Percentiles rank a stretch among this genome's conserved stretches.
Evolutionary conservation across 2,329 filamentous ascomycete genomes (phyloP).

Genomic region (Phaeosphaeriaceae sp.): DNA sequence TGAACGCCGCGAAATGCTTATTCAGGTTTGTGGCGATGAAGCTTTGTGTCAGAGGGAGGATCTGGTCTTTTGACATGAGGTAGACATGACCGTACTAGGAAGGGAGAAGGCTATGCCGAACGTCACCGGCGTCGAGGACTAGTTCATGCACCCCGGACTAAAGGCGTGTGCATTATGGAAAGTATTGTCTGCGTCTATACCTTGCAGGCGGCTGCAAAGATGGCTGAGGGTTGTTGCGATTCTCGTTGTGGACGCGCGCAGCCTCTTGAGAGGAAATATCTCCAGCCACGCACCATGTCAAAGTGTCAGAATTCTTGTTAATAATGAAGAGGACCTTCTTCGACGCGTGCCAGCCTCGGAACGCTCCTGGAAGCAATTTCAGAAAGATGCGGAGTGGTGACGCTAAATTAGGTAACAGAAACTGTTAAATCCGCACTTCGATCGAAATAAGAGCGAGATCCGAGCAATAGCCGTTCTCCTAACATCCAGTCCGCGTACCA

Average conservation of each 20-base stretch:
- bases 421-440: conserved; percentile 3
- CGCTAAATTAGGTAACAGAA: conserved; percentile 30
- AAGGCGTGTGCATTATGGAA: conserved; percentile 10
- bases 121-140: conserved; percentile 22
- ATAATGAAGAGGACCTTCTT: not conserved
- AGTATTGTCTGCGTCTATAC: not conserved
- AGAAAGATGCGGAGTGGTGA: conserved; percentile 14
- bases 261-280: not conserved
- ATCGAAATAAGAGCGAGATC: conserved; percentile 12
- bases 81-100: conserved; percentile 18
- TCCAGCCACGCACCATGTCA: not conserved
- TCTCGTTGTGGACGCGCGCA: not conserved
- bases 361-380: not conserved
- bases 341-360: not conserved
- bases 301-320: not conserved
- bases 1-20: not conserved
- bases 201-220: not conserved
- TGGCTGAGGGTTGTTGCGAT: not conserved
- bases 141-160: conserved; percentile 30
- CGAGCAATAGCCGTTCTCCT: conserved; percentile 2
- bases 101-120: conserved; percentile 20
- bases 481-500: not conserved
- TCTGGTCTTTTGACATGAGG: conserved; percentile 4
- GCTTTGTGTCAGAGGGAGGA: not conserved
- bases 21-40: not conserved